These are phyloP conservation scores for Fusarium nodosum DNA, from an alignment of 2,329 filamentous ascomycete genomes.

Conservation along the genomic window DNA sequence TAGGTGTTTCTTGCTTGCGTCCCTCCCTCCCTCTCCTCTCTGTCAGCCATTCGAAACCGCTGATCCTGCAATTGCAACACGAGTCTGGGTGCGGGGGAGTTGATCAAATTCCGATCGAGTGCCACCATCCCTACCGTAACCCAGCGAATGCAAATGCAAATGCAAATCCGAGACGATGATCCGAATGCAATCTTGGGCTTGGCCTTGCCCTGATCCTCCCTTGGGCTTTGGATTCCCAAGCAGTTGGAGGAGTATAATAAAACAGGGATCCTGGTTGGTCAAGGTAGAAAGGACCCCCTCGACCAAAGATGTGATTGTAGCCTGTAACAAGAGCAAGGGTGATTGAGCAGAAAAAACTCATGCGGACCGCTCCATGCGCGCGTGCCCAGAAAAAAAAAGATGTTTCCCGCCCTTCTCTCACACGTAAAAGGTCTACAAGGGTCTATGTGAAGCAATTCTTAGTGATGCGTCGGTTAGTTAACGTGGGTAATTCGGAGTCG, in stretches of 20 bases:
- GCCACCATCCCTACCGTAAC: slow-evolving; percentile 13
- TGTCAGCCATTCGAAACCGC: slow-evolving; percentile 20
- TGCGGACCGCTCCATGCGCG: slow-evolving; percentile 47
- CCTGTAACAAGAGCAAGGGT: slow-evolving; percentile 44
- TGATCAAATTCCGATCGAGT: slow-evolving; percentile 38
- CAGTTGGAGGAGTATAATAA: slow-evolving; percentile 39
- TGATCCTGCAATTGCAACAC: slow-evolving; percentile 10
- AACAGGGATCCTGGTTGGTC: slow-evolving; percentile 42
- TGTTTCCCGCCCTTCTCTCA: not conserved
- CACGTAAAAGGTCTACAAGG: slow-evolving; percentile 1
- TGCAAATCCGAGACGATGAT: slow-evolving; percentile 39
- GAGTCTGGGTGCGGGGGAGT: slow-evolving; percentile 25
- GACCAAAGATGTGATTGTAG: slow-evolving; percentile 43
- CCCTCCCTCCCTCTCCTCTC: not conserved
- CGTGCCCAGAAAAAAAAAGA: slow-evolving; percentile 17
- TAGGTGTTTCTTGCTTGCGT: slow-evolving; percentile 22
- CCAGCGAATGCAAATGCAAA: slow-evolving; percentile 16
- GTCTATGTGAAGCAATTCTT: slow-evolving; percentile 12
- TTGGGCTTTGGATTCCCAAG: slow-evolving; percentile 26
- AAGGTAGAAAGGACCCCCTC: slow-evolving; percentile 17
- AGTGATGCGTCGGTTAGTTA: slow-evolving; percentile 5
- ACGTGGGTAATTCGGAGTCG: slow-evolving; percentile 3
- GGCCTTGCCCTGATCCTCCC: slow-evolving; percentile 1
- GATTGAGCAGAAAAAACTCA: slow-evolving; percentile 38
- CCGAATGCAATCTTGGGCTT: slow-evolving; percentile 44